These are phyloP conservation scores for Pyricularia pennisetigena DNA, from an alignment of 2,329 filamentous ascomycete genomes.

Conservation along the genomic window DNA sequence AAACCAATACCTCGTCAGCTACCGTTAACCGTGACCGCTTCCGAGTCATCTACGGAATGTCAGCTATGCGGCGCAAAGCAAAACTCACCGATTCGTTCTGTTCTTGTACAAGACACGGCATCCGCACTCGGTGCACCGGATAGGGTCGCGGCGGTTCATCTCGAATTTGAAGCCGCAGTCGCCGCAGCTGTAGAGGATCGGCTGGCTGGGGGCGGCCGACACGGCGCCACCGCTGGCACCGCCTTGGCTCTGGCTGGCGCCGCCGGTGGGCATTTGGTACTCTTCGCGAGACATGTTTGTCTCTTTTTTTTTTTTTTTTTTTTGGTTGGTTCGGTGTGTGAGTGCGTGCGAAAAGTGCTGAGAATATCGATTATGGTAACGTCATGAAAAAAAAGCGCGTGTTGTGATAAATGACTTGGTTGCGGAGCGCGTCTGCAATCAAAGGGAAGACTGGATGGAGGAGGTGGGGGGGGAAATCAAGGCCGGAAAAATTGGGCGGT, in stretches of 20 bases:
- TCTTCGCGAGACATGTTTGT: constrained; percentile 58
- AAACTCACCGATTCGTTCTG: constrained; percentile 81
- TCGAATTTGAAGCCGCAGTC: constrained; percentile 74
- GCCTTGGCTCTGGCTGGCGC: constrained; percentile 27
- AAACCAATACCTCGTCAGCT: constrained; percentile 8
- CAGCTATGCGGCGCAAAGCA: neutral
- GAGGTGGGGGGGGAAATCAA: neutral
- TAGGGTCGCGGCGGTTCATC: constrained; percentile 68
- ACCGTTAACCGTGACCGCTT: neutral
- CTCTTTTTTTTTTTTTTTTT: too few relatives aligned
- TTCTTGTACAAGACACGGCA: constrained; percentile 97
- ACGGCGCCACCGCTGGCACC: constrained; percentile 29
- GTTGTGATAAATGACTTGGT: neutral
- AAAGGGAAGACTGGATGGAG: neutral
- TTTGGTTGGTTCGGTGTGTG: constrained; percentile 5
- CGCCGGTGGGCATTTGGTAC: constrained; percentile 60
- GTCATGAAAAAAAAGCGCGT: neutral
- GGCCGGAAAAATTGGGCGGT: neutral
- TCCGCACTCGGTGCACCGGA: constrained; percentile 85
- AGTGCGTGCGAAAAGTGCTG: neutral
- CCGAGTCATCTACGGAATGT: neutral
- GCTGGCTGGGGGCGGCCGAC: constrained; percentile 32
- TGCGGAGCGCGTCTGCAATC: neutral
- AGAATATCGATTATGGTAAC: neutral
- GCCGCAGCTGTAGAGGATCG: constrained; percentile 66